Conservation (phyloP, 164 flowering plant genomes). For the Stephania japonica region DNA sequence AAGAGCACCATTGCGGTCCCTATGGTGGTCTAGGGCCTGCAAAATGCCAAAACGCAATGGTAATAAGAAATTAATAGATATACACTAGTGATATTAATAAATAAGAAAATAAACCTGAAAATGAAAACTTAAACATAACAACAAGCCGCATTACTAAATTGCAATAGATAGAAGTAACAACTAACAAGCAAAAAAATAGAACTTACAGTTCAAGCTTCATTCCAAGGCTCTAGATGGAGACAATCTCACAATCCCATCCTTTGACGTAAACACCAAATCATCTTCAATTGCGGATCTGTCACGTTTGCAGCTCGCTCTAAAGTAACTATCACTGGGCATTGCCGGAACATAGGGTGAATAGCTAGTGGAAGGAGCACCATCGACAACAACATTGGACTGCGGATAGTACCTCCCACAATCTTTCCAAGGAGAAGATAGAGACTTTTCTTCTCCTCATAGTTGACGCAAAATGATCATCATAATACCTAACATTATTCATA, state of each 20-base stretch:
- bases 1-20: too few species aligned
- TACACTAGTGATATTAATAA: too few species aligned
- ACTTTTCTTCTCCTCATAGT: slow-evolving; percentile 55
- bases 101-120: too few species aligned
- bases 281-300: slow-evolving; percentile 53
- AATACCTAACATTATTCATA: slow-evolving; percentile 14
- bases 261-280: slow-evolving; percentile 63
- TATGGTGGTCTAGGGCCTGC: too few species aligned
- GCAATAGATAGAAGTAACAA: too few species aligned
- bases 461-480: slow-evolving; percentile 29
- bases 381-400: slow-evolving; percentile 16
- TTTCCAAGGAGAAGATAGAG: slow-evolving; percentile 41
- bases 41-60: too few species aligned
- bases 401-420: slow-evolving; percentile 29
- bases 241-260: slow-evolving; percentile 74
- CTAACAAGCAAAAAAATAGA: slow-evolving; percentile 5
- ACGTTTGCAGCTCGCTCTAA: slow-evolving; percentile 37
- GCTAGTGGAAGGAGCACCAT: slow-evolving; percentile 28
- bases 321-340: slow-evolving; percentile 27
- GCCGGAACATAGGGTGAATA: slow-evolving; percentile 17
- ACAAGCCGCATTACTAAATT: too few species aligned
- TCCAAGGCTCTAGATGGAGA: slow-evolving; percentile 93
- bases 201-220: slow-evolving; percentile 80
- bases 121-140: too few species aligned
- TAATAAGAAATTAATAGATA: too few species aligned